Evolutionary conservation across 345 rosid genomes (phyloP), one percentile per base, ranked within the genome.

Genomic region (Nasturtium officinale): DNA sequence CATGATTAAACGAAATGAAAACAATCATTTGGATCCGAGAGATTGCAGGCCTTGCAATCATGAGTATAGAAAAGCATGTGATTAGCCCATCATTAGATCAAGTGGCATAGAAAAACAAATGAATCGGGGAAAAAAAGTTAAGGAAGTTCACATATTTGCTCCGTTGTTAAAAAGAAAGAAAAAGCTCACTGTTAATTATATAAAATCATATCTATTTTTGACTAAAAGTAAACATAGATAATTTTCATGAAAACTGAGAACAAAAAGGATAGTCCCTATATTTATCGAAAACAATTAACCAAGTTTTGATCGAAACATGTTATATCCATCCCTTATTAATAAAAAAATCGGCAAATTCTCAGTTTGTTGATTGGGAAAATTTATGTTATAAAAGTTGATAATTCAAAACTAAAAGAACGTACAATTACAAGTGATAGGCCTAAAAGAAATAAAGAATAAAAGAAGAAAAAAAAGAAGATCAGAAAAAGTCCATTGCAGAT

Each of bases 81-180:
- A 77, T 77, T 77, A 77, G 72, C 48, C 50, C 72, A 77, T 77
- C 80, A 77, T 77, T 57, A 16, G 42, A 77, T 71, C 72, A 77
- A 57, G 80, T 64, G 76, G 52, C 38, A 38, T 51, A 70, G 43
- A 38, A 28, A 67, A 50, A 58, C 26, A 66, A 20, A 21, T 21
- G 33, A 29, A 15, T 38, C 4, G 9, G 23, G 5, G 9, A 9
- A 9, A 30, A 67, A 38, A 21, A 38, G 13, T 52, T 25, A 17
- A 37, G 65, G 20, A 35, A 67, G 23, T 16, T 61, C 50, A 40
- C 8, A 13, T 61, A 40, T 52, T 52, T 11, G 35, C n/a, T 67
- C 11, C 32, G 35, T 52, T 37, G 25, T 67, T 16, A 16, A 45
- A 45, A 45, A 15, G 10, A 48, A 33, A 20, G 1, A 45, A 45